Percentiles rank a stretch among this genome's conserved stretches.
These are phyloP conservation scores for Pelargonium australe DNA, from an alignment of 441 rosid genomes.

Conservation along the genomic window DNA sequence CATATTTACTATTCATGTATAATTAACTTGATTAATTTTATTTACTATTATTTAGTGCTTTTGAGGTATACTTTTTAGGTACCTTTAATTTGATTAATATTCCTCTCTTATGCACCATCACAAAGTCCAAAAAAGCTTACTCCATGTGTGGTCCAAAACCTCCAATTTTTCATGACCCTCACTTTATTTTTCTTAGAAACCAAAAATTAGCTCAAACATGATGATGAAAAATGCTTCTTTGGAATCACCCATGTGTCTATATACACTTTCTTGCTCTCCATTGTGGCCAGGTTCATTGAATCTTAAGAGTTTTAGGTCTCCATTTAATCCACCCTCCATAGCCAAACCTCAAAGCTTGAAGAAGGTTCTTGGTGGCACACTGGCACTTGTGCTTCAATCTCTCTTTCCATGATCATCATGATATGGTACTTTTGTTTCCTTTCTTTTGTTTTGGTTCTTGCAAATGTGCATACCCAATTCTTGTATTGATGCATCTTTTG, in stretches of 20 bases:
- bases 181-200: neutral
- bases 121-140: neutral
- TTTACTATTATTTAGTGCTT: neutral
- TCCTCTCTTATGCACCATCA: neutral
- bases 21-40: too few species aligned
- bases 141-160: neutral
- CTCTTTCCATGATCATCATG: neutral
- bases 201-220: neutral
- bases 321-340: conserved; percentile 1
- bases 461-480: neutral
- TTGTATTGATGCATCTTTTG: neutral
- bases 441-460: neutral
- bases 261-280: neutral
- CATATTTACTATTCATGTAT: too few species aligned
- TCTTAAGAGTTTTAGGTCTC: neutral
- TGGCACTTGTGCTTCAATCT: neutral
- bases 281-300: conserved; percentile 5
- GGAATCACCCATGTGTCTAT: neutral
- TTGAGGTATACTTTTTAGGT: neutral
- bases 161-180: neutral
- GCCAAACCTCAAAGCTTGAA: neutral
- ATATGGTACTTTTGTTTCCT: neutral
- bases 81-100: neutral
- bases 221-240: neutral
- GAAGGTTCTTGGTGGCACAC: neutral